Base-by-base conservation (phyloP, 2,329 filamentous ascomycete genomes). In the Cytospora mali region DNA sequence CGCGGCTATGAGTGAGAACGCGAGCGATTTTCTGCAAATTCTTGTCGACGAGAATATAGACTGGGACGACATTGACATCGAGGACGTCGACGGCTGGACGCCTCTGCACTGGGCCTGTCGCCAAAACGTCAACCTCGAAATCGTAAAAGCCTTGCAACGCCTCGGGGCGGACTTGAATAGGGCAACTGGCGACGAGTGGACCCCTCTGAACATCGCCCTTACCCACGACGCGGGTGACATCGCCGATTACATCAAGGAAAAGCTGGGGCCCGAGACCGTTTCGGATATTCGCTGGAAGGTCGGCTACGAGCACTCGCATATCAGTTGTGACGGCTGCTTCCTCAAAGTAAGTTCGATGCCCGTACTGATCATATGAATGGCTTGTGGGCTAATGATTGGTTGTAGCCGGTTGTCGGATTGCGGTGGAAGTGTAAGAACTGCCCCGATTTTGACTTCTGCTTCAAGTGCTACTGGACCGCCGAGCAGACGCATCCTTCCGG, bases 381-480 rank as follows among this genome's bases (percentile, higher is more conserved):
- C 29, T 31, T 31, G 6, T 31, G 29, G 5, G 5, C 29, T 31
- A 31, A 31, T 10, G 6, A 31, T 10, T 5, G 10, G 10, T 31
- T 55, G 29, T 39, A 55, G 53, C 53, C 53, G 9, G 13, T 55
- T 28, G 31, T 55, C 7, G 53, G 53, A 2, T 10, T 39, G 21
- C 53, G 53, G n/a, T 55, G 53, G 53, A 28, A n/a, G n/a, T 55
- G 53, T 39, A 25, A 55, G 11, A 23, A 55, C 9, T 55, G 53
- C 21, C 28, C 35, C 14, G 53, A 55, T 39, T 35, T 55, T 39
- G 53, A 55, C 29, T 55, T 35, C 39, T 55, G 53, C 29, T 55
- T 55, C 53, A 55, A 55, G 31, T 55, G 53, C 53, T 55, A 35
- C 18, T 55, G 53, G 53, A 31, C 6, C 29, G 29, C 29, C 29